phyloP scores from a whole-genome alignment of 306 rosid genomes.

The Lathyrus aphaca region DNA sequence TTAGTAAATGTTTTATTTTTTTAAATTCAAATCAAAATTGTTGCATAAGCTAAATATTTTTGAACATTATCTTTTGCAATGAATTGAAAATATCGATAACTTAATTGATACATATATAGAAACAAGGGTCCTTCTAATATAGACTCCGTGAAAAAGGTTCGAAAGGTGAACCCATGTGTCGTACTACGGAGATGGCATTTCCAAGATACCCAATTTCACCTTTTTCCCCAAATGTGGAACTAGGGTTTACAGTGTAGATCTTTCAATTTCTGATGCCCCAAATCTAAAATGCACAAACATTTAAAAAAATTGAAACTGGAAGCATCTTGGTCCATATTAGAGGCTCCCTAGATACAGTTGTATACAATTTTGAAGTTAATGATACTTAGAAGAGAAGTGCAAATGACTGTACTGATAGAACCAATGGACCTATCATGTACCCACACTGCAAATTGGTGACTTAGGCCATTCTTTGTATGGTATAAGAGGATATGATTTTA shows the following conservation, averaged over 20 bases:
- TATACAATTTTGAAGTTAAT: background rate
- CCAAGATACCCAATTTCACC: background rate
- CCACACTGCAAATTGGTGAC: background rate
- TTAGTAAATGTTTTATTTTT: background rate
- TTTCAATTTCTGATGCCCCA: background rate
- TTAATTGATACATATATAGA: background rate
- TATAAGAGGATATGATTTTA: background rate
- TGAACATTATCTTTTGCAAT: background rate
- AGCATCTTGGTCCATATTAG: background rate
- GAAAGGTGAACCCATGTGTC: background rate
- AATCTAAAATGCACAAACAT: background rate
- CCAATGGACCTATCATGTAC: background rate
- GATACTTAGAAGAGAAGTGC: background rate
- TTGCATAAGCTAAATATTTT: background rate
- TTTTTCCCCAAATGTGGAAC: background rate
- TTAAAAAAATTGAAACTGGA: background rate
- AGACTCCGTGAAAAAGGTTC: background rate
- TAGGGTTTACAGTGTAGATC: background rate
- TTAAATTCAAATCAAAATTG: background rate
- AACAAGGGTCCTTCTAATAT: constrained; percentile 5
- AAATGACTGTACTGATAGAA: background rate
- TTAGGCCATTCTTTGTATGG: background rate
- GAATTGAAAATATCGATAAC: background rate
- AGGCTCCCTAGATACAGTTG: background rate
- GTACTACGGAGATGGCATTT: background rate